Base-by-base conservation (phyloP, 108 stramenopile genomes). In the Skeletonema grethae region DNA sequence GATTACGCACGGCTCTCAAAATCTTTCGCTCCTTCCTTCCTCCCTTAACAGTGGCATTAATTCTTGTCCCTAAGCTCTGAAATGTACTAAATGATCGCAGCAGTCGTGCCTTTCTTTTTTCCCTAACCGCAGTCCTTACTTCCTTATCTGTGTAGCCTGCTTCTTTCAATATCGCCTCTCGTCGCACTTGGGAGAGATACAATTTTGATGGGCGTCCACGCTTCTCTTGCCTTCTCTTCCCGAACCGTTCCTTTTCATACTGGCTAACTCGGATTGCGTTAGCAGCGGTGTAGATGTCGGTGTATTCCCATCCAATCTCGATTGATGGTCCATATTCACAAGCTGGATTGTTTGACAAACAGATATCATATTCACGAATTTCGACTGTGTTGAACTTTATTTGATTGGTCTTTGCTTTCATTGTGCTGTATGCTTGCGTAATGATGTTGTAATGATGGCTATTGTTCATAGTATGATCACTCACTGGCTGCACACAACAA, bases 251-350 rank as follows among this genome's bases (percentile, higher is more conserved):
- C 50, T 53, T 53, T 53, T 53, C 50, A 53, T 53, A 53, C 50
- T 53, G 50, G 50, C 50, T 53, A 9, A 53, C 50, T 53, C 46
- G n/a, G n/a, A 48, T 48, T 48, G 46, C 18, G n/a, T 48, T 18
- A 7, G 16, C 16, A 7, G 46, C 18, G 2, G 79, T 55, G 12
- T 71, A 13, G 10, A 55, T 56, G 46, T 81, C 75, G 18, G 70
- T 55, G 59, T 73, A 73, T 9, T 73, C 66, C 72, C 72, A 73
- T 20, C 72, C 72, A 13, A 68, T 30, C 28, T 67, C 53, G 56
- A 73, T 68, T 15, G 72, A 25, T 13, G 67, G 66, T 7, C 32
- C 50, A 22, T 71, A 64, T 7, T 56, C 65, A 30, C 72, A 73
- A 20, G 20, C 22, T 28, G 72, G 72, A 53, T 73, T 66, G 32